A percentile compares a stretch with the other conserved stretches of the same genome.
Conservation (phyloP, 2,329 filamentous ascomycete genomes). For the Pseudogymnoascus sp. region DNA sequence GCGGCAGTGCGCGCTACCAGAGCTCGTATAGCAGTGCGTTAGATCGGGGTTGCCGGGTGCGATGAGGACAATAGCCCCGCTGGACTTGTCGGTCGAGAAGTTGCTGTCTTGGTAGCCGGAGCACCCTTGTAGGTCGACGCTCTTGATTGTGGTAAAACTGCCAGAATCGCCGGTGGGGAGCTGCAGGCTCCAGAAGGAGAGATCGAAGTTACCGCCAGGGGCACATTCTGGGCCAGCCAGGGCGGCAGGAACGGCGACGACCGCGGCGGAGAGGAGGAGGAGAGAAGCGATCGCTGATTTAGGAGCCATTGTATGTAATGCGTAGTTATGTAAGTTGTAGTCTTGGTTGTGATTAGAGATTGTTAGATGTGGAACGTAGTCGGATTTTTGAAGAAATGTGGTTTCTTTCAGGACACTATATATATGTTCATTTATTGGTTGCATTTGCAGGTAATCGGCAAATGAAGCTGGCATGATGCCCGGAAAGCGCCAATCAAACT, state of each 20-base stretch:
- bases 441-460: neutral
- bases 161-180: neutral
- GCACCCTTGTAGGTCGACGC: neutral
- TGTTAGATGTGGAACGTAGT: neutral
- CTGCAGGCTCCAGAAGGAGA: constrained; percentile 7
- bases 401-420: neutral
- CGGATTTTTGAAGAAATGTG: neutral
- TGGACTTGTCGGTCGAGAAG: constrained; percentile 7
- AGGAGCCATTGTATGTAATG: neutral
- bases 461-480: neutral
- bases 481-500: neutral
- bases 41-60: constrained; percentile 5
- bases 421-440: neutral
- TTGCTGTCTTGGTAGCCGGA: neutral
- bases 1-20: neutral
- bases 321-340: neutral
- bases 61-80: neutral
- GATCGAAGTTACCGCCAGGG: constrained; percentile 17
- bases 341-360: neutral
- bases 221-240: constrained; percentile 27
- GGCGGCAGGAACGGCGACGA: neutral
- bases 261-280: neutral
- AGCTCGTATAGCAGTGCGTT: neutral
- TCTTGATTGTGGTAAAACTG: neutral
- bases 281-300: neutral